A percentile compares a stretch with the other conserved stretches of the same genome.
Conservation (phyloP, 2,329 filamentous ascomycete species). For the Claviceps sp. region DNA sequence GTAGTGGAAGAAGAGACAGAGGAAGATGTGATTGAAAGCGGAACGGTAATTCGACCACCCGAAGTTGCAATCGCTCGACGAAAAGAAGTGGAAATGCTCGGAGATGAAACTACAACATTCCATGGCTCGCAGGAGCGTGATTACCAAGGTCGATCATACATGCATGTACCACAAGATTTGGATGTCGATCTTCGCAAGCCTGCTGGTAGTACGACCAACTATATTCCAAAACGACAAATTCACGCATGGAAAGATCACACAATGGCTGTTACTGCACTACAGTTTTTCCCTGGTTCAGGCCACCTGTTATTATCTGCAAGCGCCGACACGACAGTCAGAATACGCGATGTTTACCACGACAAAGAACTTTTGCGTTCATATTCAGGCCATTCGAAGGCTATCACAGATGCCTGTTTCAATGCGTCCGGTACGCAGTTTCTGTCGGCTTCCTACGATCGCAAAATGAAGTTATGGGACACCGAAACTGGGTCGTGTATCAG, state of each 20-base stretch:
- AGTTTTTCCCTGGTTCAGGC: slow-evolving; percentile 78
- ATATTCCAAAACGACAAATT: slow-evolving; percentile 84
- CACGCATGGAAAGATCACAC: slow-evolving; percentile 77
- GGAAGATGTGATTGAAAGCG: slow-evolving; percentile 52
- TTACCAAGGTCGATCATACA: slow-evolving; percentile 91
- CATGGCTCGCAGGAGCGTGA: slow-evolving; percentile 74
- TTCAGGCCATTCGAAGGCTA: slow-evolving; percentile 75
- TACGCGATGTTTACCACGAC: slow-evolving; percentile 90
- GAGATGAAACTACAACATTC: slow-evolving; percentile 74
- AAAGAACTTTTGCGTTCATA: slow-evolving; percentile 84
- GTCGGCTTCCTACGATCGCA: slow-evolving; percentile 82
- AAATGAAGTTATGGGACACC: slow-evolving; percentile 97
- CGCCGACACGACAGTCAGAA: slow-evolving; percentile 80
- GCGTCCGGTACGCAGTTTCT: slow-evolving; percentile 72
- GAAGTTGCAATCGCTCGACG: slow-evolving; percentile 38
- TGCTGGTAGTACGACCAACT: slow-evolving; percentile 69
- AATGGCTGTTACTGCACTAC: slow-evolving; percentile 76
- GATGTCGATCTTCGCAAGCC: slow-evolving; percentile 78
- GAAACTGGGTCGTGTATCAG: slow-evolving; percentile 82
- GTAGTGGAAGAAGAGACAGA: slow-evolving; percentile 67
- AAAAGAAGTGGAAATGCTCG: slow-evolving; percentile 44
- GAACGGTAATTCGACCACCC: slow-evolving; percentile 45
- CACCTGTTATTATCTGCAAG: slow-evolving; percentile 83
- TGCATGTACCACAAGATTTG: slow-evolving; percentile 90
- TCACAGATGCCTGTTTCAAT: slow-evolving; percentile 86